Conservation (phyloP, 495 filamentous ascomycete species). For the Trichoderma reesei region DNA sequence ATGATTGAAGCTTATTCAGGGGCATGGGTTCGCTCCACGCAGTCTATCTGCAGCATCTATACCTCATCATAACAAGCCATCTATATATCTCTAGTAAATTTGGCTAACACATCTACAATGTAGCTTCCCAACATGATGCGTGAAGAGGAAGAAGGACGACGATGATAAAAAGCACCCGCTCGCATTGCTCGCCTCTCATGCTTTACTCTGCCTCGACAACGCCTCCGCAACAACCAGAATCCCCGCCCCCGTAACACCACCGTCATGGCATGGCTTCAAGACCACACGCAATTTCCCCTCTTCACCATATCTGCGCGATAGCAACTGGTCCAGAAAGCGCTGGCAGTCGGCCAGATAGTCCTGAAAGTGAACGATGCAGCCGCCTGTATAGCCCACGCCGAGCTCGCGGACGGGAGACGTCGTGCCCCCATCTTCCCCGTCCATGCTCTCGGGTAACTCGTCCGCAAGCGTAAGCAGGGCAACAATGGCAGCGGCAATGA, state of each 20-base stretch:
- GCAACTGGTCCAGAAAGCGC: constrained; percentile 52
- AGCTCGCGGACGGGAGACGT: constrained; percentile 33
- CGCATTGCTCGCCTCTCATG: background rate
- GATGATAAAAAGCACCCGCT: background rate
- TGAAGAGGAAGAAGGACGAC: background rate
- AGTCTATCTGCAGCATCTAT: too few relatives aligned
- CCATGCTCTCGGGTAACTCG: constrained; percentile 41
- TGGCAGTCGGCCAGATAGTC: constrained; percentile 62
- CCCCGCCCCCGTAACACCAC: constrained; percentile 66
- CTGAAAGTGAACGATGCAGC: constrained; percentile 69
- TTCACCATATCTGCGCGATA: constrained; percentile 37
- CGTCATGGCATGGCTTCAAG: constrained; percentile 60
- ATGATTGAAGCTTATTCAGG: too few relatives aligned
- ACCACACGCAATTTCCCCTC: constrained; percentile 50
- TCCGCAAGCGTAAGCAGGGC: constrained; percentile 57
- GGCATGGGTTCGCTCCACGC: background rate
- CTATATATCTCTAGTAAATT: background rate
- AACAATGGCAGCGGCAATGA: constrained; percentile 61
- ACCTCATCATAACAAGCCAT: background rate
- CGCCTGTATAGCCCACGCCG: constrained; percentile 68
- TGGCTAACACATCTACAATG: background rate
- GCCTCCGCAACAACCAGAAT: constrained; percentile 52
- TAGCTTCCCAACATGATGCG: background rate
- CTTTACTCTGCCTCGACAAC: background rate
- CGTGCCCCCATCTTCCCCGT: background rate